Conservation (phyloP, 108 stramenopile genomes). For the Cyclotella choctawhatcheeana region DNA sequence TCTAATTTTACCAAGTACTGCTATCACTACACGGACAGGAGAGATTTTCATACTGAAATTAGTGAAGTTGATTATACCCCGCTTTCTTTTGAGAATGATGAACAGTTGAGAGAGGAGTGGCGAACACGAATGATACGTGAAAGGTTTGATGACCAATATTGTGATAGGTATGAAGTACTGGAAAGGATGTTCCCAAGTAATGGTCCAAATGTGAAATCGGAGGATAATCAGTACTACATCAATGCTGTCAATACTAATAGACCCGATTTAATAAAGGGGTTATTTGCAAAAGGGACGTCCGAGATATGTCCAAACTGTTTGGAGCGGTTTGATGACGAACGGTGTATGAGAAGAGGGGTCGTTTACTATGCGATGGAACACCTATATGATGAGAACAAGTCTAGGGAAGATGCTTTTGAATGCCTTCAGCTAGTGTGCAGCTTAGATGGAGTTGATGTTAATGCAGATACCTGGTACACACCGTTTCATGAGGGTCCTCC, state of each 20-base stretch:
- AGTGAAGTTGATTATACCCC: neutral
- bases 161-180: too few relatives aligned
- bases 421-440: constrained; percentile 18
- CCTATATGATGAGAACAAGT: neutral
- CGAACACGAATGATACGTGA: too few relatives aligned
- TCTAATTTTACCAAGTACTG: neutral
- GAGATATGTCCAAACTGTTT: constrained; percentile 16
- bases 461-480: constrained; percentile 22
- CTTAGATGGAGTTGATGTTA: constrained; percentile 19
- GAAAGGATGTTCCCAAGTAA: too few relatives aligned
- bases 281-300: constrained; percentile 9
- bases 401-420: constrained; percentile 2
- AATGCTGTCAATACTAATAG: constrained; percentile 1
- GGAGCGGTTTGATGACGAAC: constrained; percentile 3
- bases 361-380: constrained; percentile 18
- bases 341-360: constrained; percentile 3
- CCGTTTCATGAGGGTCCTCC: constrained; percentile 6
- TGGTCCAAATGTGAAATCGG: neutral
- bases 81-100: neutral
- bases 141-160: too few relatives aligned
- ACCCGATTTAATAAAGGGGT: neutral
- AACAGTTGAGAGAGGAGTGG: neutral
- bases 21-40: neutral
- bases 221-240: constrained; percentile 14
- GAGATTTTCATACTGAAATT: neutral